These are phyloP conservation scores for Helichrysum umbraculigerum DNA, from an alignment of 129 eudicot species.

Conservation along the genomic window DNA sequence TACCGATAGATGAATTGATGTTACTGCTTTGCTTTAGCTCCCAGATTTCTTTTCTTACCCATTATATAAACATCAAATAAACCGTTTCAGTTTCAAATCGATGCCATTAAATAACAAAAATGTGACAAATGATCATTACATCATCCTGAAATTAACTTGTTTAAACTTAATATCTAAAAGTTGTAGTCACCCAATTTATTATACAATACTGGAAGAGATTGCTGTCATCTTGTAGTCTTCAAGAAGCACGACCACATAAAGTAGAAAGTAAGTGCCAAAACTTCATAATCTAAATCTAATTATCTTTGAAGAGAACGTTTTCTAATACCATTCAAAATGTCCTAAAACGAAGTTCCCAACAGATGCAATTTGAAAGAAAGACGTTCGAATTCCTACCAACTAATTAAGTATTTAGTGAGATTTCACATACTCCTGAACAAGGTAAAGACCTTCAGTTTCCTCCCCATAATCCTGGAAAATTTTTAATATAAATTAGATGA, in stretches of 20 bases:
- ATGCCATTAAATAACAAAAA: too few relatives aligned
- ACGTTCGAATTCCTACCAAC: conserved; percentile 8
- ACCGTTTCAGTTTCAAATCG: too few relatives aligned
- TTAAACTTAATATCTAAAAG: too few relatives aligned
- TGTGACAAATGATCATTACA: too few relatives aligned
- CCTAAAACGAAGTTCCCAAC: conserved; percentile 28
- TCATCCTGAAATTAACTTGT: too few relatives aligned
- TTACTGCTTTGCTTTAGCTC: too few relatives aligned
- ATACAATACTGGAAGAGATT: too few relatives aligned
- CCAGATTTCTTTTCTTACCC: too few relatives aligned
- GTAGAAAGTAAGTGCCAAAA: neutral
- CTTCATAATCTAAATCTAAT: conserved; percentile 13
- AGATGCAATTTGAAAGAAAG: conserved; percentile 10
- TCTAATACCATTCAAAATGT: conserved; percentile 33
- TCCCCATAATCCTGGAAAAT: conserved; percentile 61
- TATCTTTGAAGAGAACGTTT: conserved; percentile 8
- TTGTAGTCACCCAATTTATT: too few relatives aligned
- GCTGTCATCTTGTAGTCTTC: neutral
- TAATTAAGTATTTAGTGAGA: conserved; percentile 32
- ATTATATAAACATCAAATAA: too few relatives aligned
- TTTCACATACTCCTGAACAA: conserved; percentile 53
- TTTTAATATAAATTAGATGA: neutral
- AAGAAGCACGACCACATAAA: conserved; percentile 14
- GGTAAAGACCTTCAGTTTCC: conserved; percentile 47
- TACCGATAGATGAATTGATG: too few relatives aligned